Conservation (phyloP, 352 stramenopile genomes). For the Pythium biforme region DNA sequence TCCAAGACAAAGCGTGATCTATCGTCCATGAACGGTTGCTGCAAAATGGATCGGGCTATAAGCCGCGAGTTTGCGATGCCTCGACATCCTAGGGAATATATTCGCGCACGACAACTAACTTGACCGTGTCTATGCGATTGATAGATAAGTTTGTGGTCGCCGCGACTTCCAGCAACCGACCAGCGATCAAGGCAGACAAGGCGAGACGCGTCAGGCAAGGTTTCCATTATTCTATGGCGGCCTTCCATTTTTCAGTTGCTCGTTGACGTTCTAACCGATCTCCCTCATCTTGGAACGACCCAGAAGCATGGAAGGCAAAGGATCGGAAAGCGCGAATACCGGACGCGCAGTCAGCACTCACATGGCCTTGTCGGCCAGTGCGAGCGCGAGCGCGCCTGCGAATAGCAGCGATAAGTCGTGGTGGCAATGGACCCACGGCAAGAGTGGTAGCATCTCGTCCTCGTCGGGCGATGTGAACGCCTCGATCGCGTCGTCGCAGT, state of each 20-base stretch:
- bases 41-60: no score
- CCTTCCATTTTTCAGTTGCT: conserved; percentile 11
- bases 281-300: not conserved
- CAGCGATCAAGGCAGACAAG: not conserved
- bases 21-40: no score
- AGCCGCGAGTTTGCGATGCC: no score
- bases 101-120: conserved; percentile 1
- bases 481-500: not conserved
- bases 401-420: conserved; percentile 32
- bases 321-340: not conserved
- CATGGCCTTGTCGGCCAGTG: not conserved
- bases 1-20: no score
- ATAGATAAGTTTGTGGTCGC: not conserved
- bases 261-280: not conserved
- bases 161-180: not conserved
- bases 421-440: conserved; percentile 79
- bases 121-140: conserved; percentile 8
- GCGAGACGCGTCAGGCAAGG: not conserved
- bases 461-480: conserved; percentile 34
- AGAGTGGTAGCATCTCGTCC: conserved; percentile 62
- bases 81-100: not conserved
- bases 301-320: conserved; percentile 13
- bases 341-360: not conserved
- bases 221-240: conserved; percentile 2
- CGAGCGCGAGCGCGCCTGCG: not conserved